These are phyloP conservation scores for Aureobasidium sp. DNA, from an alignment of 2,329 filamentous ascomycete genomes.

Conservation along the genomic window DNA sequence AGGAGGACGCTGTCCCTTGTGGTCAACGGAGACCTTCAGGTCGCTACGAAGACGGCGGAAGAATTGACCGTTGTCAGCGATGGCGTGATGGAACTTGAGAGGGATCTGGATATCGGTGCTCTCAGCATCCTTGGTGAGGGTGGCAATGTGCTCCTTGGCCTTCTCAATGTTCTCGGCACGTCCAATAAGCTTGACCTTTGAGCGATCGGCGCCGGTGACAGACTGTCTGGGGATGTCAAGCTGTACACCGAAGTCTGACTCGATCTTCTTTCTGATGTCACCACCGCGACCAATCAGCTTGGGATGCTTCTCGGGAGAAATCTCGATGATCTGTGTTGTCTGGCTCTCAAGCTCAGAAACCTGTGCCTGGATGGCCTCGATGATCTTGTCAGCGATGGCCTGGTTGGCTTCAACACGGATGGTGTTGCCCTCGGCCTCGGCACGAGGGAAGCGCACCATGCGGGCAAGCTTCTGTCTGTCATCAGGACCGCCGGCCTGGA, in stretches of 20 bases:
- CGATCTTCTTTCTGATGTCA: conserved; percentile 74
- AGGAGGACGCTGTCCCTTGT: conserved; percentile 71
- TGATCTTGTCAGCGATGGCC: conserved; percentile 80
- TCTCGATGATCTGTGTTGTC: conserved; percentile 66
- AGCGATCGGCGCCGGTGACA: conserved; percentile 60
- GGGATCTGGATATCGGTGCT: conserved; percentile 83
- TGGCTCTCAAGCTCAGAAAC: conserved; percentile 79
- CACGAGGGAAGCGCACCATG: conserved; percentile 89
- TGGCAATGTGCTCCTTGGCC: conserved; percentile 76
- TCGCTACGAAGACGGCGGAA: conserved; percentile 86
- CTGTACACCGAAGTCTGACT: conserved; percentile 75
- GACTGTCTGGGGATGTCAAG: conserved; percentile 83
- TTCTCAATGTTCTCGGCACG: conserved; percentile 69
- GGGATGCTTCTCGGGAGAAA: conserved; percentile 83
- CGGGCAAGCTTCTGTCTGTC: conserved; percentile 76
- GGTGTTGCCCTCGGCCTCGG: conserved; percentile 61
- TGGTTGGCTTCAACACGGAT: conserved; percentile 85
- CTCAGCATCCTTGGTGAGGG: conserved; percentile 74
- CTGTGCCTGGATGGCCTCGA: conserved; percentile 70
- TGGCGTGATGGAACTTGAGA: conserved; percentile 68
- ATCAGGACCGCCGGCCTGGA: conserved; percentile 79
- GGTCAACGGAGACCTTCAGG: conserved; percentile 82
- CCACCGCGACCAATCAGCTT: conserved; percentile 87
- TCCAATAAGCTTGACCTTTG: conserved; percentile 78
- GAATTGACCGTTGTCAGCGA: conserved; percentile 84